phyloP scores from a whole-genome alignment of 108 stramenopile species.

The Skeletonema costatum region DNA sequence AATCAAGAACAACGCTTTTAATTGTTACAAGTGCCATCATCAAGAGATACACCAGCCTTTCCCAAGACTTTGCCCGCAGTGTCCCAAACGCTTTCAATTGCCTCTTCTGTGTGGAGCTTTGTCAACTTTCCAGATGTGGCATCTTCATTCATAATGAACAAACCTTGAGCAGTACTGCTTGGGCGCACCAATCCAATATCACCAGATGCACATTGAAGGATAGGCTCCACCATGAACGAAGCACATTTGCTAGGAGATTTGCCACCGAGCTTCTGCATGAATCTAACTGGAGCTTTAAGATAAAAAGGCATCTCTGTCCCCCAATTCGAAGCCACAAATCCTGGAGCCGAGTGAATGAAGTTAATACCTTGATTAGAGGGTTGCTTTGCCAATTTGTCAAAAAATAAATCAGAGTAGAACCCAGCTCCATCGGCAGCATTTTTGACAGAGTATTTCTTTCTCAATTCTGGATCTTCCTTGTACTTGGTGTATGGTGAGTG shows the following conservation, averaged over 20 bases:
- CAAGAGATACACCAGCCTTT: conserved; percentile 31
- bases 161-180: background rate
- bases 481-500: conserved; percentile 54
- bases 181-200: conserved; percentile 7
- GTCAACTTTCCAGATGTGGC: conserved; percentile 33
- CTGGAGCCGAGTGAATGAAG: conserved; percentile 56
- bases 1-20: background rate
- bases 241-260: conserved; percentile 46
- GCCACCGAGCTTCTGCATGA: conserved; percentile 44
- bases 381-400: conserved; percentile 49
- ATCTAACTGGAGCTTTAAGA: conserved; percentile 35
- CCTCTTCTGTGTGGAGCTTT: conserved; percentile 32
- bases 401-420: conserved; percentile 61
- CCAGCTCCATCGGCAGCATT: conserved; percentile 75
- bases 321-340: conserved; percentile 63
- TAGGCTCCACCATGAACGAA: conserved; percentile 42
- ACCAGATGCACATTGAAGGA: conserved; percentile 8
- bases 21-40: background rate
- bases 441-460: conserved; percentile 42
- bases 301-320: conserved; percentile 56
- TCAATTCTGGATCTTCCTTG: conserved; percentile 43
- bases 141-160: conserved; percentile 44
- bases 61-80: conserved; percentile 28
- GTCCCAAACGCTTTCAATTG: conserved; percentile 31
- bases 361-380: conserved; percentile 24